Evolutionary conservation across 768 basidiomycete species (phyloP), one percentile per base, ranked within the genome.

Genomic region (Trametes elegans): DNA sequence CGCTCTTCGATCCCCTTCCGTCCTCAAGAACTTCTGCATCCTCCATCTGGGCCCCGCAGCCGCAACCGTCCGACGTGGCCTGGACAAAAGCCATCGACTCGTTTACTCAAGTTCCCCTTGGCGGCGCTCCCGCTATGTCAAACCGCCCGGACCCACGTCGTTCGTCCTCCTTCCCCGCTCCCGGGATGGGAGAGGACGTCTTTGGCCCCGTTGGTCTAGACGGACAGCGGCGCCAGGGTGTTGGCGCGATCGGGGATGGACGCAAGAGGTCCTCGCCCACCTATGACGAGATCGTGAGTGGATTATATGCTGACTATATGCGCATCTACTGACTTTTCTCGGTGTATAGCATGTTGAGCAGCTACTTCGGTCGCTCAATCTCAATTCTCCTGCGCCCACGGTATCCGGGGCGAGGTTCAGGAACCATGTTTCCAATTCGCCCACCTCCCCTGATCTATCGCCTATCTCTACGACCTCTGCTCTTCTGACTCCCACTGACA

Each of bases 41-140:
- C 3, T 89, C 88, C 46, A 91, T 92, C 58, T 92, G 89, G 89
- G 90, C 90, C 0, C 89, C 89, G 7, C 87, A 86, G 66, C 86
- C 88, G 3, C 87, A 85, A 67, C 80, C 80, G 5, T 77, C 80
- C 14, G 85, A 85, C 18, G 65, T 75, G 5, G 78, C 82, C 11
- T 92, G 89, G 89, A 85, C 88, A 19, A 77, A 76, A 56, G 74
- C 85, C 32, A 71, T 87, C 31, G 84, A 86, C 55, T 72, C 84
- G 4, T 85, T 85, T 62, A 78, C 79, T 49, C 78, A 80, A 31
- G 76, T 74, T 21, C 73, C 75, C 8, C 48, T 51, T 47, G 51
- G 60, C 34, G 43, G 58, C 54, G 54, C 47, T 18, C 51, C 49
- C n/a, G 40, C 28, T n/a, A n/a, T n/a, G 13, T 2, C 49, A 0